These are phyloP conservation scores for Penicillium sp. DNA, from an alignment of 2,329 filamentous ascomycete species.

Conservation along the genomic window DNA sequence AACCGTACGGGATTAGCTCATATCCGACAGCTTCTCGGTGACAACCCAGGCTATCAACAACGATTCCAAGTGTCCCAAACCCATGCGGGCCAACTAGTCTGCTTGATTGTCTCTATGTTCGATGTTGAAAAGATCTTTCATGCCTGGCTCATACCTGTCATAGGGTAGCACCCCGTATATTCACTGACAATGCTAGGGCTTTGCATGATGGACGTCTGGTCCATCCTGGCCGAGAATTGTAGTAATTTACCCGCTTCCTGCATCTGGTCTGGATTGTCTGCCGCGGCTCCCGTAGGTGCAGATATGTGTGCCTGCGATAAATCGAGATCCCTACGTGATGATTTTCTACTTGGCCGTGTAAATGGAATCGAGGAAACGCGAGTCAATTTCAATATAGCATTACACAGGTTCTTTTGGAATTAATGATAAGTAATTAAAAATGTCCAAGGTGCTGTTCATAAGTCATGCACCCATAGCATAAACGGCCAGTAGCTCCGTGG, in stretches of 20 bases:
- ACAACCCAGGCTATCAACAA: slow-evolving; percentile 38
- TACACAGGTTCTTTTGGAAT: background rate
- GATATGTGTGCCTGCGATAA: slow-evolving; percentile 40
- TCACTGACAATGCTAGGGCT: slow-evolving; percentile 39
- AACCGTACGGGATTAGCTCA: slow-evolving; percentile 28
- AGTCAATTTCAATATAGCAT: background rate
- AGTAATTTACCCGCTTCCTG: slow-evolving; percentile 33
- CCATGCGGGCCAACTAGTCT: background rate
- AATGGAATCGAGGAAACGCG: slow-evolving; percentile 22
- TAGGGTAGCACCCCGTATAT: slow-evolving; percentile 46
- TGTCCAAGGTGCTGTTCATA: background rate
- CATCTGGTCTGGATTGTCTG: slow-evolving; percentile 33
- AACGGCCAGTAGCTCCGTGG: too few species aligned
- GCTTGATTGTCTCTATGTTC: background rate
- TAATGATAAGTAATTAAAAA: background rate
- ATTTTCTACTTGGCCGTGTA: slow-evolving; percentile 44
- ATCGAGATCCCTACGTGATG: slow-evolving; percentile 45
- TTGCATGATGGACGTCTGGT: slow-evolving; percentile 43
- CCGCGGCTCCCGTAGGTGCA: slow-evolving; percentile 39
- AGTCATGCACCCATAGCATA: background rate
- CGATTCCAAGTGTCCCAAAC: slow-evolving; percentile 23
- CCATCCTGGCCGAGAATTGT: slow-evolving; percentile 31
- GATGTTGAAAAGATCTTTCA: background rate
- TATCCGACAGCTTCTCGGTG: slow-evolving; percentile 38
- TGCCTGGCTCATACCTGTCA: background rate